Evolutionary conservation across 306 rosid genomes (phyloP), one percentile per base, ranked within the genome.

Genomic region (Spatholobus suberectus): DNA sequence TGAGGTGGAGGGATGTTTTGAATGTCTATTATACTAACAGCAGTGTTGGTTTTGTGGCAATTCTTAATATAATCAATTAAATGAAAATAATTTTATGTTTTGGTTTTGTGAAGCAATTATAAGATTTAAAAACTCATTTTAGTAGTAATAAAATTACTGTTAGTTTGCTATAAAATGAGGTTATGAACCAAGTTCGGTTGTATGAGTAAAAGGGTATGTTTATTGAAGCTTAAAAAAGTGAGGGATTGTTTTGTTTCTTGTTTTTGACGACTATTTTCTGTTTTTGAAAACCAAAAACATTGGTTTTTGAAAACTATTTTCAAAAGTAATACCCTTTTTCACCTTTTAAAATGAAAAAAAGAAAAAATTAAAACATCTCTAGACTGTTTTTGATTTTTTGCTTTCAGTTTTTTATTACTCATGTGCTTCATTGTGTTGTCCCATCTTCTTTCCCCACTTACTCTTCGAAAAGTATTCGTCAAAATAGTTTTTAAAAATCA

Each of bases 1-100:
- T 21, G 55, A 21, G 37, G 37, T 10, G 62, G 43, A 47, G 61
- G 76, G 21, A 70, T 47, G 77, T 72, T 47, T 49, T 73, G 27
- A 1, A 49, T 49, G 17, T 27, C 27, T n/a, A 9, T 27, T 44
- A 13, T 13, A 27, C 37, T 9, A 49, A 32, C 9, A 47, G 29
- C n/a, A 49, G 4, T 32, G 12, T 17, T 26, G 58, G 44, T 44
- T 44, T 67, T 67, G n/a, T n/a, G 27, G 43, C 49, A 38, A 38
- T 66, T 35, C 51, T 67, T 23, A 68, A 21, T 40, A 20, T 43
- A 44, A 70, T 70, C 38, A 11, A 13, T 41, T 70, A 13, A 43
- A 44, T 41, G 27, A 38, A 38, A 66, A 68, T 13, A 9, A 20
- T 55, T 11, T 20, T 18, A n/a, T 43, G 11, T 44, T 44, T 44